Evolutionary conservation across 2,329 filamentous ascomycete genomes (phyloP), one percentile per base, ranked within the genome.

Genomic region (Blastomyces parvus): DNA sequence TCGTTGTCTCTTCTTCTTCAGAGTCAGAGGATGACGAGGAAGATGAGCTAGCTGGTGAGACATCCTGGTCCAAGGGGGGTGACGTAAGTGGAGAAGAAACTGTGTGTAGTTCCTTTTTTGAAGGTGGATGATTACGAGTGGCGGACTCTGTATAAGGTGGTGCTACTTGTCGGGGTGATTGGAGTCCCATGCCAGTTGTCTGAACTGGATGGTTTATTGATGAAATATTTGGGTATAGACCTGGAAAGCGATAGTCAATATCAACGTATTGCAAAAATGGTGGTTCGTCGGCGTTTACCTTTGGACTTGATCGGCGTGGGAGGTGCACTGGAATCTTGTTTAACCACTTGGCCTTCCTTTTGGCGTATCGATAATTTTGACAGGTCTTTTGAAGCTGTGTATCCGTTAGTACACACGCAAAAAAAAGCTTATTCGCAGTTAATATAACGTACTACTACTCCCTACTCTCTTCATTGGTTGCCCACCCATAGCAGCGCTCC

Each of bases 341-440:
- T 70, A 64, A 33, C 63, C 62, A 1, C 57, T 61, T 40, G 62
- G 7, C 46, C 59, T n/a, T 77, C 75, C 59, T 73, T 74, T 53
- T 72, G 72, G 8, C 74, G 70, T n/a, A 71, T 72, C 3, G 74
- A 70, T 36, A 78, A 68, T 19, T 76, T 72, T n/a, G 73, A 74
- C 2, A 76, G 74, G 5, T 71, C 74, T 63, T 76, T 73, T 64
- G 75, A 74, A 40, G 72, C 77, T 78, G 55, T n/a, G 11, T 48
- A 60, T 60, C 27, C 1, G 60, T 61, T 56, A 60, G 62, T 19
- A 65, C 59, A 19, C 30, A 50, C 60, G 57, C 5, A 52, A 11
- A 53, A 5, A 50, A 33, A 1, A 33, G 52, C 13, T 19, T 13
- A 1, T 4, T n/a, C 25, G 7, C 3, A 13, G 3, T 17, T 42